Conservation (phyloP, 352 stramenopile species). For the Phytophthora aleatoria region DNA sequence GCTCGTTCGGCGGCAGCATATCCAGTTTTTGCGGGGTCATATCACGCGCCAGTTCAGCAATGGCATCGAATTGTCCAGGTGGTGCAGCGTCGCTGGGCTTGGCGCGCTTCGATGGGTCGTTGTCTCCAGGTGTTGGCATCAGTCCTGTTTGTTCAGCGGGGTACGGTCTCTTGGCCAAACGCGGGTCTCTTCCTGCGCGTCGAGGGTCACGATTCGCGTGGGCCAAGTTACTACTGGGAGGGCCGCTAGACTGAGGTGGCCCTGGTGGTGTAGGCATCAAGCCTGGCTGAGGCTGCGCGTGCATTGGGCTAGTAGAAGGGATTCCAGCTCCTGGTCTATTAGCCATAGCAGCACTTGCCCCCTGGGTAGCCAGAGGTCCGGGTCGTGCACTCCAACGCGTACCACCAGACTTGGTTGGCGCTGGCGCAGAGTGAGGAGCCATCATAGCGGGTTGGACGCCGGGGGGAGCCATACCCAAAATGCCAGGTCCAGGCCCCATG, state of each 20-base stretch:
- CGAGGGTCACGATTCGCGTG: slow-evolving; percentile 57
- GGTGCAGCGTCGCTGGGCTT: slow-evolving; percentile 23
- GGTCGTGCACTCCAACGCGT: slow-evolving; percentile 76
- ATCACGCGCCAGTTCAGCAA: slow-evolving; percentile 73
- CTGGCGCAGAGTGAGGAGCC: slow-evolving; percentile 26
- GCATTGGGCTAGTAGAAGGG: slow-evolving; percentile 34
- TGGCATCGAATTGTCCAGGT: slow-evolving; percentile 56
- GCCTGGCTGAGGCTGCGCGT: slow-evolving; percentile 30
- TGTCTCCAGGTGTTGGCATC: slow-evolving; percentile 26
- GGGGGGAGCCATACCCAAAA: slow-evolving; percentile 55
- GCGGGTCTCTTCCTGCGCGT: slow-evolving; percentile 56
- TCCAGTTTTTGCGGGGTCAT: slow-evolving; percentile 86
- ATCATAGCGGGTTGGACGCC: slow-evolving; percentile 29
- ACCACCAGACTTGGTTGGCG: slow-evolving; percentile 49
- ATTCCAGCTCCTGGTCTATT: slow-evolving; percentile 24
- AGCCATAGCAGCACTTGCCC: slow-evolving; percentile 27
- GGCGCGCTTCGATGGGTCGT: slow-evolving; percentile 33
- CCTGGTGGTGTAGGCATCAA: slow-evolving; percentile 37
- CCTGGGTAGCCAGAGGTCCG: slow-evolving; percentile 45
- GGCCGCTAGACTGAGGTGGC: slow-evolving; percentile 27
- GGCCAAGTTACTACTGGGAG: slow-evolving; percentile 33
- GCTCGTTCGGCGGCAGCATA: slow-evolving; percentile 76
- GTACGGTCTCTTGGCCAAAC: slow-evolving; percentile 52
- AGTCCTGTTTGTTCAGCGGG: slow-evolving; percentile 26
- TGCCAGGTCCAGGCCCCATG: slow-evolving; percentile 41